Conservation (phyloP, 345 rosid species). For the Gynandropsis gynandra region DNA sequence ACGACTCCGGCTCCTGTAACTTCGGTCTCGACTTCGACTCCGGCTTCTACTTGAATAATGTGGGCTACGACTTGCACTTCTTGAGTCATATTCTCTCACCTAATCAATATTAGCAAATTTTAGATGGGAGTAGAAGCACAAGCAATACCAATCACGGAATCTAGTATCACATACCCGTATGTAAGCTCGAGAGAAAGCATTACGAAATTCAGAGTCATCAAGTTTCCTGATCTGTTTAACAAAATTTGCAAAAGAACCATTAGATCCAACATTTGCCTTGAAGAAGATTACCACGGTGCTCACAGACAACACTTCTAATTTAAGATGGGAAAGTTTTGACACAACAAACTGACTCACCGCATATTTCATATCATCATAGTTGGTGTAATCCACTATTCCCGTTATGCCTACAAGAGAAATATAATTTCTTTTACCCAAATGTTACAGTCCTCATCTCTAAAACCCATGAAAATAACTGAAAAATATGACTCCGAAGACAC, state of each 20-base stretch:
- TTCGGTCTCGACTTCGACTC: too few species aligned
- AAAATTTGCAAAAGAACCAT: conserved; percentile 14
- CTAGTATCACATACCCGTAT: conserved; percentile 48
- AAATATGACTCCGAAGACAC: background rate
- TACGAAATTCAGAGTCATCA: conserved; percentile 77
- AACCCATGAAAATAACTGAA: conserved; percentile 7
- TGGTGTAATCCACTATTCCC: conserved; percentile 85
- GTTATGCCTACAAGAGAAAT: conserved; percentile 52
- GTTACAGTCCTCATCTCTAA: background rate
- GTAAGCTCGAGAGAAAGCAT: conserved; percentile 80
- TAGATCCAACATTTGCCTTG: background rate
- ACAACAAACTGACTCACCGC: conserved; percentile 55
- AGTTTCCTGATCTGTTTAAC: conserved; percentile 65
- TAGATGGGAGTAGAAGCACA: background rate
- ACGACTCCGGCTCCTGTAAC: conserved; percentile 25
- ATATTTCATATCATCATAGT: conserved; percentile 86
- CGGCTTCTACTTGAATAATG: conserved; percentile 36
- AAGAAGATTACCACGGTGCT: background rate
- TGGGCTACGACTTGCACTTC: conserved; percentile 62
- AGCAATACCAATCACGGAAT: background rate
- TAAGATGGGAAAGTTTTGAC: background rate
- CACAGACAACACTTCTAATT: background rate
- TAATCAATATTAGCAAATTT: conserved; percentile 14
- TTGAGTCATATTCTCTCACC: conserved; percentile 79
- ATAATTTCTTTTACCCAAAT: background rate